Evolutionary conservation across 257 asterid genomes (phyloP).

Genomic region (Fraxinus americana): DNA sequence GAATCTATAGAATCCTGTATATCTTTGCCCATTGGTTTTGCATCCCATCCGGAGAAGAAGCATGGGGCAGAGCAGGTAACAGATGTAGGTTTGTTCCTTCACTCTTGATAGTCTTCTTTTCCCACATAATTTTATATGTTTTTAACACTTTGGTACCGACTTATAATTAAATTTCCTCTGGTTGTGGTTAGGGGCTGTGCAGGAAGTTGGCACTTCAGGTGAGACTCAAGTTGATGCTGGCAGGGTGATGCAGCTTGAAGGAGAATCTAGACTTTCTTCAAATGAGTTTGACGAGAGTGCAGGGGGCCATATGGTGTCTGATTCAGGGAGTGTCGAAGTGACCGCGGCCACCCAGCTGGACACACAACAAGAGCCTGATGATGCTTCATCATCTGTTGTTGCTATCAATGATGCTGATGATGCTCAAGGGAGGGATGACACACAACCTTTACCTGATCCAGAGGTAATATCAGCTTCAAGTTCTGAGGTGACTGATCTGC

Average conservation of each 20-base stretch:
- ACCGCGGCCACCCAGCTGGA: slow-evolving; percentile 35
- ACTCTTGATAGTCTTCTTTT: slow-evolving; percentile 47
- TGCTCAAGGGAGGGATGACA: slow-evolving; percentile 31
- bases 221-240: slow-evolving; percentile 43
- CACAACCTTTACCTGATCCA: slow-evolving; percentile 36
- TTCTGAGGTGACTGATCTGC: slow-evolving; percentile 36
- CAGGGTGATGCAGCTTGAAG: slow-evolving; percentile 42
- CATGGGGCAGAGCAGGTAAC: slow-evolving; percentile 84
- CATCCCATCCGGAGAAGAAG: slow-evolving; percentile 39
- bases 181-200: slow-evolving; percentile 82
- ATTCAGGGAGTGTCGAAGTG: slow-evolving; percentile 29
- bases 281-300: slow-evolving; percentile 33
- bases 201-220: slow-evolving; percentile 63
- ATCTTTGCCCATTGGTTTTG: slow-evolving; percentile 39
- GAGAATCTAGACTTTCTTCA: slow-evolving; percentile 35
- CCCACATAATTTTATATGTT: slow-evolving; percentile 7
- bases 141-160: slow-evolving; percentile 28
- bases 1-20: slow-evolving; percentile 31
- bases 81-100: slow-evolving; percentile 98
- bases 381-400: slow-evolving; percentile 33
- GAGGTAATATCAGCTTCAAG: slow-evolving; percentile 29
- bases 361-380: slow-evolving; percentile 32
- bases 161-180: slow-evolving; percentile 39
- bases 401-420: slow-evolving; percentile 36
- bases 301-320: slow-evolving; percentile 31